These are phyloP conservation scores for Cudoniella acicularis DNA, from an alignment of 495 filamentous ascomycete species.

Conservation along the genomic window DNA sequence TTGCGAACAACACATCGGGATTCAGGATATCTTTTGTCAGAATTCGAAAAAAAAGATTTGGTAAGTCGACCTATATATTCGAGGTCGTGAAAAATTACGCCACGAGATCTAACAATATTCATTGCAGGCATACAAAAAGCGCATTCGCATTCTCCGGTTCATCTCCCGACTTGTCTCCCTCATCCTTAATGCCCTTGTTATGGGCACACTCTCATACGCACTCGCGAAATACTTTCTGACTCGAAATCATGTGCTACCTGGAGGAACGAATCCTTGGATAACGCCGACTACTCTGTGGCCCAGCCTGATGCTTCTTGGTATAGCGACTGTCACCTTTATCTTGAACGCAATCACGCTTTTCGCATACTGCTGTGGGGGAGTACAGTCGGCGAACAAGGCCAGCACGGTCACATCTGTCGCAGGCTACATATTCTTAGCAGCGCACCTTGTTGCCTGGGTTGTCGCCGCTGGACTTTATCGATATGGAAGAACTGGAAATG, in stretches of 20 bases:
- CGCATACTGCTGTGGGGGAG: constrained; percentile 6
- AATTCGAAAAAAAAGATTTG: constrained; percentile 13
- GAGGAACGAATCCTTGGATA: constrained; percentile 5
- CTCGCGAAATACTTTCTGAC: constrained; percentile 18
- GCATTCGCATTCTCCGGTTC: constrained; percentile 19
- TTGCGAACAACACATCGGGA: background rate
- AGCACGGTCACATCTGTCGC: background rate
- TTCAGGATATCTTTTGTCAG: background rate
- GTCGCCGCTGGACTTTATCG: constrained; percentile 5
- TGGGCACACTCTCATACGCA: constrained; percentile 12
- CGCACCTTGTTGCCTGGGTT: constrained; percentile 15
- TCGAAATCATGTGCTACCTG: constrained; percentile 1
- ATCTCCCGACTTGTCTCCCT: constrained; percentile 8
- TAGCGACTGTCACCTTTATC: constrained; percentile 13
- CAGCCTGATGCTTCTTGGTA: constrained; percentile 11
- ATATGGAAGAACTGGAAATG: constrained; percentile 1
- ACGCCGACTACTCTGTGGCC: constrained; percentile 12
- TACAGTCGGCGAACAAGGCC: constrained; percentile 15
- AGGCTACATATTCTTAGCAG: constrained; percentile 1
- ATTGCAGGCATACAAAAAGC: constrained; percentile 11
- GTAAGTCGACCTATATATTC: background rate
- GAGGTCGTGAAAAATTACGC: background rate
- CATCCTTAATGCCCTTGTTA: constrained; percentile 9
- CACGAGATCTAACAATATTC: background rate
- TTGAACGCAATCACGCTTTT: constrained; percentile 13